These are phyloP conservation scores for Marasmius tenuissimus DNA, from an alignment of 1,284 basidiomycete species.

Conservation along the genomic window DNA sequence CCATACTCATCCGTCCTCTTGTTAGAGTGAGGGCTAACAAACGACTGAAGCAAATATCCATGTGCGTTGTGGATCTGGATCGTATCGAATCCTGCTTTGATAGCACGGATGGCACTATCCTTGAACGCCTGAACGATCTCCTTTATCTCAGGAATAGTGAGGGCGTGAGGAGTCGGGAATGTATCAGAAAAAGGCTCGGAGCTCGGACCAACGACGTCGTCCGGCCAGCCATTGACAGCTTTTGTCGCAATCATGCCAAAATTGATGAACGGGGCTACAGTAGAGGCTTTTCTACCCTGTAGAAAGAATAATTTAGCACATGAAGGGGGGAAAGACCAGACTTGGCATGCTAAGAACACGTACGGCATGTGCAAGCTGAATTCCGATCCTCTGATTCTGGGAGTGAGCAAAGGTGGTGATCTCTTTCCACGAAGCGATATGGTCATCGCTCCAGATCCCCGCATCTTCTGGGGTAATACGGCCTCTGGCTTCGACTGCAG, in stretches of 20 bases:
- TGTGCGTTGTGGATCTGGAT: slow-evolving; percentile 72
- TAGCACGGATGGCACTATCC: slow-evolving; percentile 52
- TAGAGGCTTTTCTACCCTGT: slow-evolving; percentile 73
- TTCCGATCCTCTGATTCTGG: slow-evolving; percentile 68
- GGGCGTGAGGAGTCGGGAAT: slow-evolving; percentile 56
- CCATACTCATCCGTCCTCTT: slow-evolving; percentile 74
- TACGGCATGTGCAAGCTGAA: slow-evolving; percentile 84
- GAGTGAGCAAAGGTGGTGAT: slow-evolving; percentile 79
- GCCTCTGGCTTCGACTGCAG: slow-evolving; percentile 62
- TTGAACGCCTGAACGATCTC: slow-evolving; percentile 60
- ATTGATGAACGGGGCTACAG: slow-evolving; percentile 57
- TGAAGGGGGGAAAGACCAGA: slow-evolving; percentile 20
- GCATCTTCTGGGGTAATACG: slow-evolving; percentile 47
- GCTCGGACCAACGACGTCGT: slow-evolving; percentile 60
- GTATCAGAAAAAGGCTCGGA: slow-evolving; percentile 49
- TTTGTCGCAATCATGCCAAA: slow-evolving; percentile 35
- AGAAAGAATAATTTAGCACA: slow-evolving; percentile 57
- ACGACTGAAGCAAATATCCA: slow-evolving; percentile 55
- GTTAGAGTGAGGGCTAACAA: slow-evolving; percentile 67
- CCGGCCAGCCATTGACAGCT: slow-evolving; percentile 70
- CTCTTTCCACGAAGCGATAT: slow-evolving; percentile 65
- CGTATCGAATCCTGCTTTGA: slow-evolving; percentile 63
- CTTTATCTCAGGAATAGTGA: slow-evolving; percentile 50
- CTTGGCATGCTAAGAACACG: slow-evolving; percentile 52
- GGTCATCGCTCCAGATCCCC: slow-evolving; percentile 79